Conservation (phyloP, 352 stramenopile species). For the Phytophthora constricta region DNA sequence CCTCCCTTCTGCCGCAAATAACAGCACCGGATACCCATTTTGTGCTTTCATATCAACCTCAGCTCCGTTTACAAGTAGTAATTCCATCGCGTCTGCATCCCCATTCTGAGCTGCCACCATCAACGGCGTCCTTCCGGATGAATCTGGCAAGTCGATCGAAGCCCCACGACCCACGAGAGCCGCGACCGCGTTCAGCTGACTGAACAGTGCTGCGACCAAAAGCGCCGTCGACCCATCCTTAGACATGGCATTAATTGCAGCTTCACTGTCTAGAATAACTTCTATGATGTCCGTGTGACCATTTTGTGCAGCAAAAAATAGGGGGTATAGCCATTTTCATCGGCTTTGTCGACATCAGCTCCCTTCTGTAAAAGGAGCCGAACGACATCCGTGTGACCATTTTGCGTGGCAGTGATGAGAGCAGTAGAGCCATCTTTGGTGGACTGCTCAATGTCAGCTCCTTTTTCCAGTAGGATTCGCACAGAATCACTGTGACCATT, state of each 20-base stretch:
- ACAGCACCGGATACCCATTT: neutral
- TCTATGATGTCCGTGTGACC: conserved; percentile 7
- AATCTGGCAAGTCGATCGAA: neutral
- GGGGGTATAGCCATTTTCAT: conserved; percentile 1
- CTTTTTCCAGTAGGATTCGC: neutral
- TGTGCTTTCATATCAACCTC: neutral
- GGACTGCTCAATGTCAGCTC: neutral
- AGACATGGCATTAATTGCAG: neutral
- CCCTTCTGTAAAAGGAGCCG: neutral
- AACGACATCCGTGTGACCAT: neutral
- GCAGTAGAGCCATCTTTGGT: neutral
- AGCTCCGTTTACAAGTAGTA: neutral
- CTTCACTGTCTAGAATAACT: neutral
- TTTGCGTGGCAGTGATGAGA: neutral
- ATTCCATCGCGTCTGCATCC: neutral
- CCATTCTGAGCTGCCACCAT: conserved; percentile 1
- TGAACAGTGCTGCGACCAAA: conserved; percentile 1
- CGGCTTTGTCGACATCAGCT: neutral
- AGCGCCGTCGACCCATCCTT: conserved; percentile 16
- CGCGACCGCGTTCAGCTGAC: conserved; percentile 1
- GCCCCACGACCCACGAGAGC: neutral
- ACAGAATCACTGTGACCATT: neutral
- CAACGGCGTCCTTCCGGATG: neutral
- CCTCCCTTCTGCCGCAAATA: neutral
- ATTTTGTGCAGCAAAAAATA: conserved; percentile 5